These are phyloP conservation scores for Papilionanthe hybrid DNA, from an alignment of 116 monocot species.

Conservation along the genomic window DNA sequence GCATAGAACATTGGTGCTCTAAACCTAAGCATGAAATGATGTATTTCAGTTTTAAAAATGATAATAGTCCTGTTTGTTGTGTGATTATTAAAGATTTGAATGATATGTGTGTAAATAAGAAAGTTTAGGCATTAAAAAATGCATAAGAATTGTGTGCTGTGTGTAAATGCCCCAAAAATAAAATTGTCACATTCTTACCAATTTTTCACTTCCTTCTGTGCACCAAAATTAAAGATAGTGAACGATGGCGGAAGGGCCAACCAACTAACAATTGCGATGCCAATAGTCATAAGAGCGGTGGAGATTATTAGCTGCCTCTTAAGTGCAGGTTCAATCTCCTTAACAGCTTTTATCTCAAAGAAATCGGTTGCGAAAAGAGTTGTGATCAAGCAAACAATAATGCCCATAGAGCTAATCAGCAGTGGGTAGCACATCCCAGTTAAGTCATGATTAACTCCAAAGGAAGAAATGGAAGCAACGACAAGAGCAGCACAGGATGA, in stretches of 20 bases:
- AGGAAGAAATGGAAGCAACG: constrained; percentile 93
- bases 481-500: constrained; percentile 93
- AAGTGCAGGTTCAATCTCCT: constrained; percentile 85
- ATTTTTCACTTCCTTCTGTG: constrained; percentile 74
- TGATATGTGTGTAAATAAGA: no score
- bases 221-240: constrained; percentile 87
- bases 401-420: constrained; percentile 86
- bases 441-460: constrained; percentile 84
- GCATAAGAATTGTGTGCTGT: no score
- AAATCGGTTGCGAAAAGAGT: constrained; percentile 93
- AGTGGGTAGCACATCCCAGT: constrained; percentile 85
- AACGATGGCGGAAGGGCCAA: constrained; percentile 70
- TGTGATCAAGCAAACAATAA: constrained; percentile 82
- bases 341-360: constrained; percentile 80
- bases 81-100: no score
- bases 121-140: no score
- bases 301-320: constrained; percentile 94
- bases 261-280: constrained; percentile 71
- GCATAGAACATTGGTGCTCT: no score
- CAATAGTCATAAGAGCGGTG: constrained; percentile 79
- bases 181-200: constrained; percentile 36
- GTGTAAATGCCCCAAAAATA: no score
- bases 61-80: no score
- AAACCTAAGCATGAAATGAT: no score
- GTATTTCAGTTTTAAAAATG: no score